Evolutionary conservation across 495 filamentous ascomycete species (phyloP).

Genomic region (Aspergillus asperescens): DNA sequence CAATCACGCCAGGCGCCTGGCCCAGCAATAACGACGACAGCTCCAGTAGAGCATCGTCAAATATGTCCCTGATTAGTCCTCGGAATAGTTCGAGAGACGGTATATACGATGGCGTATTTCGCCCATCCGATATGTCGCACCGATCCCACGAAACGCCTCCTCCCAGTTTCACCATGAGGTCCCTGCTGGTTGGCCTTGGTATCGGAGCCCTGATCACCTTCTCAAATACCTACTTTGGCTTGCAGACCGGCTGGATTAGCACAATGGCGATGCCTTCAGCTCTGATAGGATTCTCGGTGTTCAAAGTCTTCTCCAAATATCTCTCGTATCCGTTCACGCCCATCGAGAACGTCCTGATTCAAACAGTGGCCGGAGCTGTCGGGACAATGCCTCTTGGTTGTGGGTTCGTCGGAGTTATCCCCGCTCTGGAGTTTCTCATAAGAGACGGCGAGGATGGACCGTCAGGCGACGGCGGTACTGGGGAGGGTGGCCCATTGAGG

Average conservation of each 20-base stretch:
- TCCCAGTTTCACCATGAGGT: conserved; percentile 72
- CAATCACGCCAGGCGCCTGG: conserved; percentile 32
- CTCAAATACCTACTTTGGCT: conserved; percentile 95
- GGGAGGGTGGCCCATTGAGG: conserved; percentile 62
- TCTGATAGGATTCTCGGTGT: conserved; percentile 93
- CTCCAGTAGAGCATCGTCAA: conserved; percentile 11
- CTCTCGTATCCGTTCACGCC: conserved; percentile 78
- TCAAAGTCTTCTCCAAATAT: conserved; percentile 68
- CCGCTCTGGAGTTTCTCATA: conserved; percentile 83
- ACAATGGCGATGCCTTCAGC: conserved; percentile 90
- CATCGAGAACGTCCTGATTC: conserved; percentile 95
- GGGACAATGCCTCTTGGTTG: conserved; percentile 97
- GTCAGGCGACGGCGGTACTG: conserved; percentile 48
- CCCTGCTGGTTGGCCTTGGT: conserved; percentile 68
- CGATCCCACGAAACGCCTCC: conserved; percentile 23
- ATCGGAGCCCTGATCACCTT: conserved; percentile 90
- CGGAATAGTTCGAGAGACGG: conserved; percentile 1
- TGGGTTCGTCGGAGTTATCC: conserved; percentile 90
- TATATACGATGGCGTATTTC: background rate
- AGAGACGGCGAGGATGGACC: conserved; percentile 60
- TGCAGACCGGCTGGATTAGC: conserved; percentile 91
- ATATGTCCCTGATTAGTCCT: background rate
- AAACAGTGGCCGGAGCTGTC: conserved; percentile 91
- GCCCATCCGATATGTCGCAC: background rate
- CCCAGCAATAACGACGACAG: conserved; percentile 8